These are phyloP conservation scores for Peribolospora kevripleyi DNA, from an alignment of 768 basidiomycete genomes.

Conservation along the genomic window DNA sequence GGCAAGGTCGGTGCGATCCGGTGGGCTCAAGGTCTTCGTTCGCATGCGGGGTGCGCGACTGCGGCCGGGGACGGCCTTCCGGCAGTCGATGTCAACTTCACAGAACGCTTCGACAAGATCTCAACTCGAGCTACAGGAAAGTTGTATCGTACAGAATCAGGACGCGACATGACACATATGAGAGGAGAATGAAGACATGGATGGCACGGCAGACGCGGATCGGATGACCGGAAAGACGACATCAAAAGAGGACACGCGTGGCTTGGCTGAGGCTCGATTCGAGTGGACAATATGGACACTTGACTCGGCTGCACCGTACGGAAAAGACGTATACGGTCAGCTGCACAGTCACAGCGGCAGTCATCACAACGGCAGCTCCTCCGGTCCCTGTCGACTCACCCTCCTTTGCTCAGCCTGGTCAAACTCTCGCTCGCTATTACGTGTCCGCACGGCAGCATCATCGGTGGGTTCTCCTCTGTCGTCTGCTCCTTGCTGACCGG, in stretches of 20 bases:
- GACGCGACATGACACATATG: too few species aligned
- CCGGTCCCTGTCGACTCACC: conserved; percentile 29
- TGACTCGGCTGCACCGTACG: conserved; percentile 26
- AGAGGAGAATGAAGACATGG: too few species aligned
- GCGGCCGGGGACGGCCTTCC: too few species aligned
- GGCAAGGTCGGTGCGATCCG: too few species aligned
- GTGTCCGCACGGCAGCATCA: conserved; percentile 94
- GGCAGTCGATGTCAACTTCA: too few species aligned
- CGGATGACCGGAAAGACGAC: background rate
- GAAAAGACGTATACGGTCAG: background rate
- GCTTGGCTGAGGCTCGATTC: conserved; percentile 26
- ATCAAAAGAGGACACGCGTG: conserved; percentile 20
- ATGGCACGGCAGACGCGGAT: too few species aligned
- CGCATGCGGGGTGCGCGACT: too few species aligned
- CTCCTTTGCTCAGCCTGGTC: conserved; percentile 63
- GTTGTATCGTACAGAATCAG: too few species aligned
- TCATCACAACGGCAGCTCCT: conserved; percentile 2
- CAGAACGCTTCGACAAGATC: too few species aligned
- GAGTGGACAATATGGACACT: conserved; percentile 85
- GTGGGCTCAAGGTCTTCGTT: too few species aligned
- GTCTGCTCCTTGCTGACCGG: conserved; percentile 95
- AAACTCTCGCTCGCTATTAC: conserved; percentile 82
- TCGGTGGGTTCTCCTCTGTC: conserved; percentile 75
- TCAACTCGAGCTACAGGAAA: too few species aligned
- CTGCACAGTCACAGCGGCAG: background rate